phyloP scores from a whole-genome alignment of 2,329 filamentous ascomycete genomes.

The Mycosphaerella sp. region DNA sequence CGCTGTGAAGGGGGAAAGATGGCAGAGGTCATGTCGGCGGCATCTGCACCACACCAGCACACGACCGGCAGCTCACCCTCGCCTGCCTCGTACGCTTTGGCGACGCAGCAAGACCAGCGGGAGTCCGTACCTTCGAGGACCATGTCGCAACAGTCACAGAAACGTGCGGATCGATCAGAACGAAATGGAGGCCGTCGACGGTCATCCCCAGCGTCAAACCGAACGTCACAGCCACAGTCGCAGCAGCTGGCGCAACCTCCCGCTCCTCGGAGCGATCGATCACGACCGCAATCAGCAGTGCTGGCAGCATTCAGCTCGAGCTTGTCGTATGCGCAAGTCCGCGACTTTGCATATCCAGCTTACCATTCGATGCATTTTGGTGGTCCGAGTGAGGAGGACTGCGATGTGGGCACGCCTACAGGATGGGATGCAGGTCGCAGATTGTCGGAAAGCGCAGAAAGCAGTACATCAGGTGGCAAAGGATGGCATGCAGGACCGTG shows the following conservation, averaged over 20 bases:
- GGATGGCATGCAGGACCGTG: conserved; percentile 49
- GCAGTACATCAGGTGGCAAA: conserved; percentile 31
- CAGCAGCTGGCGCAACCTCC: neutral
- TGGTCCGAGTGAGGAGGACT: conserved; percentile 72
- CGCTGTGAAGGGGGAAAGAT: conserved; percentile 9
- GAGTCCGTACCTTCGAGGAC: neutral
- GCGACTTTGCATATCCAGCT: conserved; percentile 88
- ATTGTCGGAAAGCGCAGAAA: conserved; percentile 61
- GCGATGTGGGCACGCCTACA: conserved; percentile 77
- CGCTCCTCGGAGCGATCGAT: conserved; percentile 35
- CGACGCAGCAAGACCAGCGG: conserved; percentile 4
- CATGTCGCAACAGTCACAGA: neutral
- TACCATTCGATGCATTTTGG: conserved; percentile 89
- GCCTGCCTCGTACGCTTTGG: conserved; percentile 3
- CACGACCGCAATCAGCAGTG: conserved; percentile 71
- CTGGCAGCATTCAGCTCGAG: conserved; percentile 82
- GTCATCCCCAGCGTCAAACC: conserved; percentile 48
- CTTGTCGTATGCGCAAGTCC: conserved; percentile 79
- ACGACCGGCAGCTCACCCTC: conserved; percentile 7
- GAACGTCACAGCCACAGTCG: conserved; percentile 60
- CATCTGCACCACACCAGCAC: conserved; percentile 8
- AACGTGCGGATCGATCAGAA: conserved; percentile 8
- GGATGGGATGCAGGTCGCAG: conserved; percentile 67
- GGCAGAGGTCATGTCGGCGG: conserved; percentile 18
- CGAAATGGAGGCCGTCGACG: conserved; percentile 1